A percentile compares a stretch with the other conserved stretches of the same genome.
phyloP scores from a whole-genome alignment of 2,329 filamentous ascomycete species.

The Ceratocystis diversiconidia region DNA sequence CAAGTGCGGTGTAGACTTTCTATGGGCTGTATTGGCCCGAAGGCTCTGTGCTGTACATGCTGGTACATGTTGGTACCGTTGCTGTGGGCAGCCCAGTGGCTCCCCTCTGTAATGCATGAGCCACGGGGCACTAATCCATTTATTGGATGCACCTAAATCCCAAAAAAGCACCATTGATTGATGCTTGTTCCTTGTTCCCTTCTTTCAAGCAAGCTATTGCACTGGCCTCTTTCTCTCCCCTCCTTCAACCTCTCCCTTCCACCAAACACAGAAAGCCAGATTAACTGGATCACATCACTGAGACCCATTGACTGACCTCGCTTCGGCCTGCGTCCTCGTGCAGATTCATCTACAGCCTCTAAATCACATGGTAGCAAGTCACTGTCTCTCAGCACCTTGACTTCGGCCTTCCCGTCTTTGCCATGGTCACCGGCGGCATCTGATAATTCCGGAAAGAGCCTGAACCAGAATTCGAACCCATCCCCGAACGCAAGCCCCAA shows the following conservation, averaged over 20 bases:
- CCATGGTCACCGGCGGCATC: conserved; percentile 50
- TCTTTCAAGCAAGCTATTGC: background rate
- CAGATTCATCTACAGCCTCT: conserved; percentile 10
- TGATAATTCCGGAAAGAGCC: conserved; percentile 34
- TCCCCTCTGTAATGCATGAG: conserved; percentile 19
- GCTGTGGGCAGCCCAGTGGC: conserved; percentile 5
- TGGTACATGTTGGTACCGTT: no score
- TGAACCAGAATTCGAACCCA: conserved; percentile 25
- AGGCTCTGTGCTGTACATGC: no score
- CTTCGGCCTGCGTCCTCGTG: conserved; percentile 1
- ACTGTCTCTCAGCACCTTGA: conserved; percentile 54
- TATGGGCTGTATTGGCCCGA: background rate
- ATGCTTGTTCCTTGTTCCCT: background rate
- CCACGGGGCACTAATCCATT: conserved; percentile 16
- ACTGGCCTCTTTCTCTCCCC: background rate
- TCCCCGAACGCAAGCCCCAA: conserved; percentile 24
- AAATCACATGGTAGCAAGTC: conserved; percentile 29
- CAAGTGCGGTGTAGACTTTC: conserved; percentile 16
- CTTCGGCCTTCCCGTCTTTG: conserved; percentile 56
- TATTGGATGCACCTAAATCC: background rate
- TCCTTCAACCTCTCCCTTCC: background rate
- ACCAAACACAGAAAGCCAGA: conserved; percentile 1
- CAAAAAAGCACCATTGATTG: background rate
- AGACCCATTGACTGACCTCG: conserved; percentile 19
- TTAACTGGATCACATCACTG: background rate